A percentile compares a stretch with the other conserved stretches of the same genome.
Evolutionary conservation across 1,284 basidiomycete genomes (phyloP).

Genomic region (Trichosporon ovoides): DNA sequence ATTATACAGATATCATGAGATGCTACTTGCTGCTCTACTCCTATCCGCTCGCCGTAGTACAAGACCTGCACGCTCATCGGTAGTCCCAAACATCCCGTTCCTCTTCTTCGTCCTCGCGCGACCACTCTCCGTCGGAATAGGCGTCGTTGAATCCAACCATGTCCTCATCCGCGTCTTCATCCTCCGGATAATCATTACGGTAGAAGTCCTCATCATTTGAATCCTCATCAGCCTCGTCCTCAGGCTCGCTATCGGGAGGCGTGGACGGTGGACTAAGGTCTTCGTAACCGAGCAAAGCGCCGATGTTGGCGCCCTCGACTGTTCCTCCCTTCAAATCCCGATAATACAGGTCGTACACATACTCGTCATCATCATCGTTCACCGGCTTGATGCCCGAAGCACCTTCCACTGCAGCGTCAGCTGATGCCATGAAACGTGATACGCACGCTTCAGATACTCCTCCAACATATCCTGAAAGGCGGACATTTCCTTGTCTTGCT

Average conservation of each 20-base stretch:
- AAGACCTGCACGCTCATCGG: conserved; percentile 12
- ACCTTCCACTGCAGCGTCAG: background rate
- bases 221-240: conserved; percentile 50
- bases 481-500: conserved; percentile 42
- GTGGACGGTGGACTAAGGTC: conserved; percentile 38
- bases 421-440: background rate
- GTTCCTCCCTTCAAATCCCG: conserved; percentile 28
- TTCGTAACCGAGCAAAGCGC: conserved; percentile 36
- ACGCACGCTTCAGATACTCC: conserved; percentile 44
- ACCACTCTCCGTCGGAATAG: conserved; percentile 29
- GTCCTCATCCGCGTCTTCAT: conserved; percentile 48
- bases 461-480: conserved; percentile 48
- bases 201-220: conserved; percentile 50
- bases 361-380: conserved; percentile 24
- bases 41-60: background rate
- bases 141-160: conserved; percentile 39
- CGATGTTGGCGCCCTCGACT: conserved; percentile 8
- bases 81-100: conserved; percentile 36
- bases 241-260: conserved; percentile 40
- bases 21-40: conserved; percentile 5
- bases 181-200: conserved; percentile 50
- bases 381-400: background rate
- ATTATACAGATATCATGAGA: background rate
- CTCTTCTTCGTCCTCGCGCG: conserved; percentile 24
- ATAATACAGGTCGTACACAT: conserved; percentile 50